These are phyloP conservation scores for Hansenula sp. DNA, from an alignment of 1,139 yeast genomes.

Conservation along the genomic window DNA sequence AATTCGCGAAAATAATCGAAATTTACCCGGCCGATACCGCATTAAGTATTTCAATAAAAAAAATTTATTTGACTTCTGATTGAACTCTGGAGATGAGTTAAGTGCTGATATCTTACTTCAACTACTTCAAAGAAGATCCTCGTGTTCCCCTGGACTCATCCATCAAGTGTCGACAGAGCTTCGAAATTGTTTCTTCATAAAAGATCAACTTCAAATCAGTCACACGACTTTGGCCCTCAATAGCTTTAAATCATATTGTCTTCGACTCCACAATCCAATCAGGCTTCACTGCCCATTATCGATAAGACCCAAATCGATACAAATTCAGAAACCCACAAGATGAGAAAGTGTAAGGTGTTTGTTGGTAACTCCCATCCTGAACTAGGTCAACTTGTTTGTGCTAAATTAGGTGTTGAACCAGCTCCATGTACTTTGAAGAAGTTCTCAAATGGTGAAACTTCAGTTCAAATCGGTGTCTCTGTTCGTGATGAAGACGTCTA, in stretches of 20 bases:
- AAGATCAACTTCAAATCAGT: too few species aligned
- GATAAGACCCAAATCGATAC: background rate
- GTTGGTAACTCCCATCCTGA: conserved; percentile 97
- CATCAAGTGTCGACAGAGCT: too few species aligned
- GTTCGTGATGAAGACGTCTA: conserved; percentile 97
- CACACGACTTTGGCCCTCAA: background rate
- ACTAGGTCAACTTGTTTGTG: conserved; percentile 85
- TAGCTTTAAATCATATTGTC: background rate
- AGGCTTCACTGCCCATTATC: conserved; percentile 2
- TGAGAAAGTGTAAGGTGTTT: conserved; percentile 97
- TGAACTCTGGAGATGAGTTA: background rate
- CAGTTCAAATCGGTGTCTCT: conserved; percentile 90
- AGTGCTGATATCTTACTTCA: background rate
- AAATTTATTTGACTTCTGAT: conserved; percentile 2
- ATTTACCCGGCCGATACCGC: background rate
- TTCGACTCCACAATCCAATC: background rate
- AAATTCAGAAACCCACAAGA: conserved; percentile 24
- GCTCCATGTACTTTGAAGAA: conserved; percentile 89
- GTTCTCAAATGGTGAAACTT: conserved; percentile 96
- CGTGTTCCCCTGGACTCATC: background rate
- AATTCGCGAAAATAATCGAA: background rate
- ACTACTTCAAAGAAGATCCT: background rate
- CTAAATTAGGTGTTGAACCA: conserved; percentile 88
- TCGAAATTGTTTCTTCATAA: background rate
- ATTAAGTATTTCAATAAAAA: background rate